Base-by-base conservation (phyloP, 768 basidiomycete genomes). In the Kwoniella sp. region DNA sequence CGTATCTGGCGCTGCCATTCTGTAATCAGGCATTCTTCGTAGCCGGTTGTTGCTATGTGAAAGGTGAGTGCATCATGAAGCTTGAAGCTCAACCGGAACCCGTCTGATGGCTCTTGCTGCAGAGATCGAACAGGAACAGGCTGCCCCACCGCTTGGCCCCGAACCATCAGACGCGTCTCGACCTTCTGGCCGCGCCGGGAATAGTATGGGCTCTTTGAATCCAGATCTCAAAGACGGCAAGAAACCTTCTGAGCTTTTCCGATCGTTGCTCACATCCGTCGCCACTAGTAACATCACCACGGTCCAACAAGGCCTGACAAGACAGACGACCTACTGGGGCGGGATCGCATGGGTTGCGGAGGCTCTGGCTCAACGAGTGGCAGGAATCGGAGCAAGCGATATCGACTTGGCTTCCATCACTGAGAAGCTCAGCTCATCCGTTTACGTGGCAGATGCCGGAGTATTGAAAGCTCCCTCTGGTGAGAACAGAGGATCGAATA, bases 11-110 rank as follows among this genome's bases (percentile, higher is more conserved):
- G 2, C 51, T 73, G 1, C 71, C 73, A 22, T 74, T 73, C 37
- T 69, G 70, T 12, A 76, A 74, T 41, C 73, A 76, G 52, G 61
- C 66, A 13, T 73, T 76, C 59, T 76, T 60, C 61, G 71, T 74
- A 0, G 69, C 73, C 12, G 69, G 64, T 34, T 69, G 70, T 45
- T 73, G 67, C 34, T 73, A 71, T 61, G 62, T 73, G 5, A 71
- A 71, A 41, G 72, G 72, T 73, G 62, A 63, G 72, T 51, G 29
- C 8, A 25, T 26, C 22, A 5, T 15, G 5, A 34, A 11, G 41
- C 20, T 17, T 20, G n/a, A 45, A 5, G 20, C 15, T 12, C 11
- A 30, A 2, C 29, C n/a, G 11, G 17, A 20, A 9, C 38, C 47
- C 2, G 5, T 5, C 30, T 58, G 56, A 58, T 50, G 41, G 17